Base-by-base conservation (phyloP, 140 eudicot genomes). In the Bidens hawaiensis region DNA sequence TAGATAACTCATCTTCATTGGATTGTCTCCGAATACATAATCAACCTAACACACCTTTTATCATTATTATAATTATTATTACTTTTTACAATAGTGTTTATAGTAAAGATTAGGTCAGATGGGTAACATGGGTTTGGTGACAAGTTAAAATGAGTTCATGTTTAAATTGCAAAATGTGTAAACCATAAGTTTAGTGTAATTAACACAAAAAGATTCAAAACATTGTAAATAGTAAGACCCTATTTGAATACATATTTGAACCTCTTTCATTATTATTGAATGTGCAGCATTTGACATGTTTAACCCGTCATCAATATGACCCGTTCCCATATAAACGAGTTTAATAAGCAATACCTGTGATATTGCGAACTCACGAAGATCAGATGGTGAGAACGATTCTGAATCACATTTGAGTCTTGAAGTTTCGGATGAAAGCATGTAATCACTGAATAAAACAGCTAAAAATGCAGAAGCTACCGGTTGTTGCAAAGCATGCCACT, bases 401-500 rank as follows among this genome's bases (percentile, higher is more conserved):
- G 75, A 76, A 52, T 70, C 73, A 15, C 97, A 89, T 23, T 82
- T 17, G 28, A 89, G 36, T 60, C 67, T 76, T 41, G 82, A 64
- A 11, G 87, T 83, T 18, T 81, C 67, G 13, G 94, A 80, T 22
- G 91, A 36, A 53, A 85, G 83, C 97, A 89, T 89, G 78, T 90
- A 86, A 71, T 81, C 94, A 41, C 95, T 83, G 77, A 68, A 90
- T 25, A 90, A 9, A 22, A 81, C 80, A 26, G 97, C 95, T 60
- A 90, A 76, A 79, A 90, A 86, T 18, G 95, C n/a, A n/a, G n/a
- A n/a, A n/a, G n/a, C n/a, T n/a, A n/a, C n/a, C n/a, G n/a, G n/a
- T n/a, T n/a, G n/a, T 87, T 25, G 89, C 74, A 86, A 72, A 28
- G 97, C 75, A 57, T 85, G 76, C 95, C 94, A 86, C 64, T 89